Evolutionary conservation across 106 monocot species (phyloP).

Genomic region (Xerophyta viscosa): DNA sequence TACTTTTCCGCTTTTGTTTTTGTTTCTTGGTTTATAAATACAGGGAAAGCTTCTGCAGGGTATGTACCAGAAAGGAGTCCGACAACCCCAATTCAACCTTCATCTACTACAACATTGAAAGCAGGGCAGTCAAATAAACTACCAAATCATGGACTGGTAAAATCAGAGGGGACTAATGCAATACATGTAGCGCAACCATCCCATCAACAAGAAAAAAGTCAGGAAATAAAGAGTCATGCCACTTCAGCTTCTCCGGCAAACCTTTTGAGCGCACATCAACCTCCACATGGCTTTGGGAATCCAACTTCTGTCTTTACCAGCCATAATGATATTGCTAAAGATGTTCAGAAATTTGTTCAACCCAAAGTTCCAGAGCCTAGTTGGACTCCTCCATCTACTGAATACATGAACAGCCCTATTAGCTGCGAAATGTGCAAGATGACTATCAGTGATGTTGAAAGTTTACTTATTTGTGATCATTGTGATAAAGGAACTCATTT

Average conservation of each 20-base stretch:
- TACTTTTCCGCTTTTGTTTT: not conserved
- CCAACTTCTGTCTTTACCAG: slow-evolving; percentile 24
- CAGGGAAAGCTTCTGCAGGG: slow-evolving; percentile 21
- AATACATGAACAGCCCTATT: slow-evolving; percentile 53
- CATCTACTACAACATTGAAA: slow-evolving; percentile 13
- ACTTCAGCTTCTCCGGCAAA: no score
- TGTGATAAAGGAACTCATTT: slow-evolving; percentile 92
- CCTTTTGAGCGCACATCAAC: slow-evolving; percentile 29
- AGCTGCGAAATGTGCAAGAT: slow-evolving; percentile 72
- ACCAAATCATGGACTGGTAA: slow-evolving; percentile 11
- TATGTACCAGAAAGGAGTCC: slow-evolving; percentile 21
- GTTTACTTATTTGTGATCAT: slow-evolving; percentile 84
- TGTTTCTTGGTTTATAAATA: slow-evolving; percentile 5
- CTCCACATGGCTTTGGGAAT: slow-evolving; percentile 31
- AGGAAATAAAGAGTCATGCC: no score
- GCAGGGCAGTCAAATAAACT: slow-evolving; percentile 22
- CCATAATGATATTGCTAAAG: slow-evolving; percentile 71
- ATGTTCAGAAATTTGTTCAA: slow-evolving; percentile 51
- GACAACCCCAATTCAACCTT: slow-evolving; percentile 20
- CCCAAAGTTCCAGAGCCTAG: slow-evolving; percentile 39
- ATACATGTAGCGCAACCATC: slow-evolving; percentile 4
- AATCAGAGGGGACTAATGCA: slow-evolving; percentile 5
- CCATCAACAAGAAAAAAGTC: no score
- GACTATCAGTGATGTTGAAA: slow-evolving; percentile 62
- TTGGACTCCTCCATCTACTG: slow-evolving; percentile 65